These are phyloP conservation scores for Hippophae tibetana DNA, from an alignment of 306 rosid genomes.

Conservation along the genomic window DNA sequence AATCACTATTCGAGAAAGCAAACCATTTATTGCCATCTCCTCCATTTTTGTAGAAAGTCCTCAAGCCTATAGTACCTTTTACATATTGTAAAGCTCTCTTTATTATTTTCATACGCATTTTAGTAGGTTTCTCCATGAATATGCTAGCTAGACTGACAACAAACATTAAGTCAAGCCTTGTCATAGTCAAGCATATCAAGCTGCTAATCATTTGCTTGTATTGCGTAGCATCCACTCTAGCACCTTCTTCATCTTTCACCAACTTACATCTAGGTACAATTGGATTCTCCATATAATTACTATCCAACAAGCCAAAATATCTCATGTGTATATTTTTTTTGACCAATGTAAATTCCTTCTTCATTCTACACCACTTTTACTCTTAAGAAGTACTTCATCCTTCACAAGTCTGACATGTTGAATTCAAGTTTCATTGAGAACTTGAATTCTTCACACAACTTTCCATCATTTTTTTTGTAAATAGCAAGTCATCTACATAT, in stretches of 20 bases:
- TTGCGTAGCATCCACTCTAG: not conserved
- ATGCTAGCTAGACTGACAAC: not conserved
- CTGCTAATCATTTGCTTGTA: too few species aligned
- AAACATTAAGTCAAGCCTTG: not conserved
- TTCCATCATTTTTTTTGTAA: not conserved
- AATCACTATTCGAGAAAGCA: not conserved
- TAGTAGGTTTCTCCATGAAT: too few species aligned
- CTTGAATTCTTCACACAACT: not conserved
- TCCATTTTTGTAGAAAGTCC: not conserved
- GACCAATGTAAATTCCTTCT: too few species aligned
- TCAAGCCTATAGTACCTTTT: too few species aligned
- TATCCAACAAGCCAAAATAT: not conserved
- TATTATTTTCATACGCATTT: not conserved
- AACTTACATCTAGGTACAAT: not conserved
- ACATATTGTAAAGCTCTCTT: too few species aligned
- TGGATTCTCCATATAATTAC: not conserved
- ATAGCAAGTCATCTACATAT: not conserved
- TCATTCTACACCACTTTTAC: not conserved
- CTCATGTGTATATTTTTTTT: not conserved
- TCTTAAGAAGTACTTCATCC: not conserved
- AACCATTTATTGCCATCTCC: not conserved
- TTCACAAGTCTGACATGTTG: not conserved
- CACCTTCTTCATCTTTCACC: not conserved
- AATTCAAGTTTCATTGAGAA: not conserved
- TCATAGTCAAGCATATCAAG: not conserved